Evolutionary conservation across 768 basidiomycete genomes (phyloP).

Genomic region (Pilatotrama ljubarskyi): DNA sequence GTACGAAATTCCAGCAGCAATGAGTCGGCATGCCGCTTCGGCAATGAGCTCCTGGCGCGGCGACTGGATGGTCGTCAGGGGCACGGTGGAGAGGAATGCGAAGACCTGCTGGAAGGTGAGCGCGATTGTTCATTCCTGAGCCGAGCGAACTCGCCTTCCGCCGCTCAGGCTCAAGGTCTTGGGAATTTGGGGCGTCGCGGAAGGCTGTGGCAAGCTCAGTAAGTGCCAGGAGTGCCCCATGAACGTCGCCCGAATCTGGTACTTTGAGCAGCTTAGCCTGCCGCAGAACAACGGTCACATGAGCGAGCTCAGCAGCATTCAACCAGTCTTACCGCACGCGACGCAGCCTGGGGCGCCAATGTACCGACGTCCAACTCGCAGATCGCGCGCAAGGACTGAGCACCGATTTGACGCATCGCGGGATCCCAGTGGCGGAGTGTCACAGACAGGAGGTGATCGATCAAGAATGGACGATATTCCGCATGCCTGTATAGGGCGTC

Average conservation of each 20-base stretch:
- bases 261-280: constrained; percentile 62
- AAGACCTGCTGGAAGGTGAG: constrained; percentile 56
- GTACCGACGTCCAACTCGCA: constrained; percentile 57
- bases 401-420: constrained; percentile 73
- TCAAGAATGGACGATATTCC: constrained; percentile 69
- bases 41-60: constrained; percentile 73
- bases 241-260: constrained; percentile 68
- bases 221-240: constrained; percentile 79
- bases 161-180: constrained; percentile 20
- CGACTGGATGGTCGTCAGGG: constrained; percentile 59
- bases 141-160: constrained; percentile 44
- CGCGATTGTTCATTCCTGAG: background rate
- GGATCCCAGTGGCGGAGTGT: constrained; percentile 90
- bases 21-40: constrained; percentile 68
- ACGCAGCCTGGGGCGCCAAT: constrained; percentile 51
- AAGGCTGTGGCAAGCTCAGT: constrained; percentile 71
- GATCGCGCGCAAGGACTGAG: constrained; percentile 71
- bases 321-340: constrained; percentile 50
- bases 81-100: constrained; percentile 51
- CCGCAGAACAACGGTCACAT: background rate
- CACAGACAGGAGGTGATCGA: constrained; percentile 72
- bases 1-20: constrained; percentile 63
- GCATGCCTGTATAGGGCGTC: constrained; percentile 52
- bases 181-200: constrained; percentile 26
- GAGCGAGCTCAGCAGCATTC: background rate